A percentile compares a stretch with the other conserved stretches of the same genome.
Evolutionary conservation across 2,329 filamentous ascomycete genomes (phyloP).

Genomic region (Ophioceras dolichostomum): DNA sequence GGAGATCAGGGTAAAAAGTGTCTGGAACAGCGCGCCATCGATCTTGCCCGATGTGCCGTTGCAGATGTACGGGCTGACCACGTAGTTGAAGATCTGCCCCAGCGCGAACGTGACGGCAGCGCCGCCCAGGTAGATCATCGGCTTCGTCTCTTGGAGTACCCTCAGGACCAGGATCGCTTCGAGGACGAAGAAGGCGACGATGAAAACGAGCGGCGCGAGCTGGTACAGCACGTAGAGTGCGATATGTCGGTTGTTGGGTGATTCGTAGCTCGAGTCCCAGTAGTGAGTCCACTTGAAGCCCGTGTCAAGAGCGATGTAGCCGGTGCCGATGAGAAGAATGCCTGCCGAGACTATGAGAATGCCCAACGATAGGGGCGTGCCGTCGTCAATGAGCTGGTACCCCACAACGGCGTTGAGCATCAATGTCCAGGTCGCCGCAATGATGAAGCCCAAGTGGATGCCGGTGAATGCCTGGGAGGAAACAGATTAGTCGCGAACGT

Average conservation of each 20-base stretch:
- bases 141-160: constrained; percentile 75
- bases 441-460: constrained; percentile 80
- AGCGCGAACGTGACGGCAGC: constrained; percentile 77
- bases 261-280: constrained; percentile 49
- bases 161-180: constrained; percentile 75
- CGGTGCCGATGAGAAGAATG: constrained; percentile 74
- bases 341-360: constrained; percentile 60
- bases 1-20: constrained; percentile 76
- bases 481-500: no score
- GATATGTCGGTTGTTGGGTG: constrained; percentile 58
- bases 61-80: constrained; percentile 85
- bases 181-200: constrained; percentile 77
- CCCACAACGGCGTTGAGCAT: constrained; percentile 87
- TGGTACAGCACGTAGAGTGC: constrained; percentile 92
- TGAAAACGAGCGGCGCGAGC: constrained; percentile 74
- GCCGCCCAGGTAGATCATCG: constrained; percentile 75
- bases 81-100: constrained; percentile 93
- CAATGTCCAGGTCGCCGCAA: constrained; percentile 80
- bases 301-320: constrained; percentile 92
- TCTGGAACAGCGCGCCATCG: constrained; percentile 87
- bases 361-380: constrained; percentile 70
- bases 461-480: constrained; percentile 64
- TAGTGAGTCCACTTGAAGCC: constrained; percentile 74
- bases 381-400: constrained; percentile 88
- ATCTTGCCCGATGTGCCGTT: constrained; percentile 72